Conservation (phyloP, 1,139 yeast genomes). For the Saccharomyces pastorianus region DNA sequence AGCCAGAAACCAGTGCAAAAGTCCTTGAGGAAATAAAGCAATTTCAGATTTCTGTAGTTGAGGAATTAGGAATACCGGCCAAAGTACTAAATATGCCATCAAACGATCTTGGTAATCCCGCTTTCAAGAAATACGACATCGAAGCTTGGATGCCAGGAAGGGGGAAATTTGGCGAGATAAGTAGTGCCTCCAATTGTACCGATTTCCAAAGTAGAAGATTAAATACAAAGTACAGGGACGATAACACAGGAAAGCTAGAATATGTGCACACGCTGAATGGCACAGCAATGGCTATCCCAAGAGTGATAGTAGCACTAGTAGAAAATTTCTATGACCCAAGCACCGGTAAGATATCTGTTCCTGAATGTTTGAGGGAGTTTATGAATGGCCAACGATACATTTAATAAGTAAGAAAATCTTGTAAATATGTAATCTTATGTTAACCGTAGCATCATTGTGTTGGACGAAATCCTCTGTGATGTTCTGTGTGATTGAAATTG, state of each 20-base stretch:
- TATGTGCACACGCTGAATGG: constrained; percentile 86
- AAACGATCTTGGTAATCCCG: constrained; percentile 90
- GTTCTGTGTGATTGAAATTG: not conserved
- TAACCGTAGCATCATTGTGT: not conserved
- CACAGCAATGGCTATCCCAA: constrained; percentile 91
- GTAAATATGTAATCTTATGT: not conserved
- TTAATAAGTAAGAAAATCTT: constrained; percentile 13
- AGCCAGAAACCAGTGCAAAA: constrained; percentile 37
- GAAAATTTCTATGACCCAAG: constrained; percentile 72
- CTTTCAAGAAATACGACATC: constrained; percentile 81
- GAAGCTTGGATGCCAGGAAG: constrained; percentile 99
- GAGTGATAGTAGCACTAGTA: constrained; percentile 78
- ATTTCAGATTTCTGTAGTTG: constrained; percentile 59
- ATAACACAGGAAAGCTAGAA: constrained; percentile 33
- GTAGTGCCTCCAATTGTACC: constrained; percentile 86
- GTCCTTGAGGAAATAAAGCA: constrained; percentile 54
- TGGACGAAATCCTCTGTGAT: not conserved
- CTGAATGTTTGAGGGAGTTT: constrained; percentile 55
- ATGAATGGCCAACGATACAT: constrained; percentile 51
- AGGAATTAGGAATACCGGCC: constrained; percentile 67
- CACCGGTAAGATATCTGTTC: constrained; percentile 51
- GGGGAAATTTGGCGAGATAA: constrained; percentile 85
- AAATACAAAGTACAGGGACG: constrained; percentile 46
- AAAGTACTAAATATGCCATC: constrained; percentile 84
- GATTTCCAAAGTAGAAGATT: constrained; percentile 86